Percentiles rank a stretch among this genome's conserved stretches.
Conservation (phyloP, 2,329 filamentous ascomycete genomes). For the Chaetothyriales sp. region DNA sequence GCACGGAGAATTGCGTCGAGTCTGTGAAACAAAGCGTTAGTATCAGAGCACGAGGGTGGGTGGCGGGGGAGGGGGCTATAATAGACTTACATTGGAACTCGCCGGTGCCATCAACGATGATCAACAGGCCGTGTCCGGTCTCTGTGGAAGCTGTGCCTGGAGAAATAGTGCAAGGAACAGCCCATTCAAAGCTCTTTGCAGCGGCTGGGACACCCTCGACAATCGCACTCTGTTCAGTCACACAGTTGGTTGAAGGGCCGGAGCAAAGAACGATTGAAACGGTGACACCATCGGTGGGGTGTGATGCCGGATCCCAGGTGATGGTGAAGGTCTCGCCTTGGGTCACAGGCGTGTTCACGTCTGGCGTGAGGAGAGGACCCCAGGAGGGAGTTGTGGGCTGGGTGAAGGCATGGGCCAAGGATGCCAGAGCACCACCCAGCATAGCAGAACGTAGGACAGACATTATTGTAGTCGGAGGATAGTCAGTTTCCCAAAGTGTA, state of each 20-base stretch:
- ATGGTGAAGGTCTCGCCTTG: constrained; percentile 14
- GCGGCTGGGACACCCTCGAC: constrained; percentile 12
- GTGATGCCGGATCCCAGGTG: constrained; percentile 13
- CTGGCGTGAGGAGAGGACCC: constrained; percentile 15
- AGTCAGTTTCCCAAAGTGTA: not conserved
- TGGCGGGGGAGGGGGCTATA: not conserved
- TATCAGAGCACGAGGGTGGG: not conserved
- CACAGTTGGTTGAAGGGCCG: constrained; percentile 15
- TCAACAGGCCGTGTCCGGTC: constrained; percentile 17
- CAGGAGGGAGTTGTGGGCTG: constrained; percentile 9
- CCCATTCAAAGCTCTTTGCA: constrained; percentile 13
- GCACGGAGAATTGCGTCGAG: constrained; percentile 18
- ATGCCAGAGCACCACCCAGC: constrained; percentile 51
- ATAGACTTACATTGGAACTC: constrained; percentile 15
- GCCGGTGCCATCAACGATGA: constrained; percentile 18
- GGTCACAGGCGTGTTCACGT: constrained; percentile 12
- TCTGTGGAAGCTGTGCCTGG: constrained; percentile 10
- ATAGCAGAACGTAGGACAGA: constrained; percentile 26
- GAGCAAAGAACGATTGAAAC: constrained; percentile 17
- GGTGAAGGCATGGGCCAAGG: constrained; percentile 47
- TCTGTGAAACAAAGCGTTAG: constrained; percentile 2
- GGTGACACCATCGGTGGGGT: constrained; percentile 11
- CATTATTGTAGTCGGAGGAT: not conserved
- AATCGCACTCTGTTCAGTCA: constrained; percentile 9
- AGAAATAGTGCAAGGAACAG: constrained; percentile 14